Evolutionary conservation across 345 rosid genomes (phyloP).

Genomic region (Aquilaria yunnanensis): DNA sequence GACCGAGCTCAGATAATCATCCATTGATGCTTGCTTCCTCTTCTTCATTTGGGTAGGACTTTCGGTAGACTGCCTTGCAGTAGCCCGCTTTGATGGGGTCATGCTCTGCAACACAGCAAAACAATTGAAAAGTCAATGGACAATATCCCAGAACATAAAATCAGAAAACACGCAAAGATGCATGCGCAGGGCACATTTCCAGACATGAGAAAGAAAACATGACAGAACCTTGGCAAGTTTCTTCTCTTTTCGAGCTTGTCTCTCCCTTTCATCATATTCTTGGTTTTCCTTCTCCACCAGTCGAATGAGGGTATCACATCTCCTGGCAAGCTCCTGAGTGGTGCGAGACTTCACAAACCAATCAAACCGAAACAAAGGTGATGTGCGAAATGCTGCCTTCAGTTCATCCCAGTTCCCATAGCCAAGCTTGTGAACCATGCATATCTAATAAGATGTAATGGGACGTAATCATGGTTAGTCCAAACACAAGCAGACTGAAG

Average conservation of each 20-base stretch:
- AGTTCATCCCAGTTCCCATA: conserved; percentile 99
- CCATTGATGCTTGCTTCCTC: conserved; percentile 81
- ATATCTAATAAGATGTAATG: conserved; percentile 41
- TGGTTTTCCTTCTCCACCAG: conserved; percentile 99
- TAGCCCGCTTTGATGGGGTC: conserved; percentile 71
- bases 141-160: background rate
- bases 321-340: conserved; percentile 88
- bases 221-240: conserved; percentile 80
- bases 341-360: conserved; percentile 98
- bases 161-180: background rate
- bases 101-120: conserved; percentile 28
- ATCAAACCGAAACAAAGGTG: conserved; percentile 82
- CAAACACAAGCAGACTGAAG: conserved; percentile 2
- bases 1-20: conserved; percentile 63
- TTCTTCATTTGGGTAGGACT: conserved; percentile 62
- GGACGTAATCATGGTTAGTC: background rate
- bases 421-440: conserved; percentile 98
- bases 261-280: conserved; percentile 91
- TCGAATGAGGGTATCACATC: conserved; percentile 92
- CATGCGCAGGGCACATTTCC: background rate
- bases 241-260: conserved; percentile 97
- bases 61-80: conserved; percentile 57
- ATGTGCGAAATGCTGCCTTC: conserved; percentile 82
- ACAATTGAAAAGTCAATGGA: background rate
- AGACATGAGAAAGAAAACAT: background rate